Base-by-base conservation (phyloP, 1,284 basidiomycete genomes). In the Tausonia pullulans region DNA sequence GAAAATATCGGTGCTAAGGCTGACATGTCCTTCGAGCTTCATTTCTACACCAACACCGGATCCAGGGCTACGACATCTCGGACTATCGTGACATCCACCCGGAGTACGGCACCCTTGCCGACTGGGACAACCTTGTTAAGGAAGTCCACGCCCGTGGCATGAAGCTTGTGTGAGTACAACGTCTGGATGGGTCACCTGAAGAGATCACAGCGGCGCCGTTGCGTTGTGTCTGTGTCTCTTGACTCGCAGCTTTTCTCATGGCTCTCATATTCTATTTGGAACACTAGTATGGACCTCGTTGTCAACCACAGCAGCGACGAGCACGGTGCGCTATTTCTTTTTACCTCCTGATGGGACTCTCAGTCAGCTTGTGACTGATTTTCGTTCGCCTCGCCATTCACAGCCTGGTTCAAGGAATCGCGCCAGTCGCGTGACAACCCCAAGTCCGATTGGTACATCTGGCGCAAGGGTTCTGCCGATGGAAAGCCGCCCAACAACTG, bases 381-480 rank as follows among this genome's bases (percentile, higher is more conserved):
- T 27, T 27, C 27, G 27, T 27, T 27, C 27, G 27, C 27, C 27
- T 27, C 27, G 27, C 27, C 27, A 27, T 27, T 27, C 27, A 27
- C 27, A 27, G 27, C 67, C 9, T 80, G 78, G 79, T 80, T 80
- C 72, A 69, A 76, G 48, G 77, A 78, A 61, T 74, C 75, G 14
- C 69, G 73, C 27, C 70, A 68, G 5, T 74, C 73, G n/a, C 72
- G 72, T 64, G 66, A 70, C 50, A 75, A 71, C 69, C 72, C 76
- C 10, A 79, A 80, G 70, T 69, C 77, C 10, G 76, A 80, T 68
- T 80, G 76, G 75, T 79, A 78, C 70, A 77, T 74, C 71, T 79
- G 78, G 77, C 71, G 73, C 2, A 69, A 70, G 8, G 65, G 65
- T n/a, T 65, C 27, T 27, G 27, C 27, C 27, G 27, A 27, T 27